These are phyloP conservation scores for Candida ovalis DNA, from an alignment of 805 yeast genomes.

Conservation along the genomic window DNA sequence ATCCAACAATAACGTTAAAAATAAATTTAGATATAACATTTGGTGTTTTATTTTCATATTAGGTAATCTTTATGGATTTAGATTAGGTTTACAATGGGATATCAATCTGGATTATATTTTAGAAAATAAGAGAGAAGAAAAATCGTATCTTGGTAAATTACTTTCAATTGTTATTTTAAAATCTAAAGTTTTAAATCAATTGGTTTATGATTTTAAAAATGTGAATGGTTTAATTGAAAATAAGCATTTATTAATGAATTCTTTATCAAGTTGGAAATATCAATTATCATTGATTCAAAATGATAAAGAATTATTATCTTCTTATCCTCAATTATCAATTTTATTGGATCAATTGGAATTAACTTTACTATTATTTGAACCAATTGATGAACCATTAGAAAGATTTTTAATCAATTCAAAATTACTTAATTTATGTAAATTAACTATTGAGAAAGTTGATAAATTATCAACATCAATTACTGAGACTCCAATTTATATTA, in stretches of 20 bases:
- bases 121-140: conserved; percentile 12
- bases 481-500: conserved; percentile 19
- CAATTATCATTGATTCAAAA: conserved; percentile 11
- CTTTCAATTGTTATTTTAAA: conserved; percentile 18
- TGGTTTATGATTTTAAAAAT: conserved; percentile 18
- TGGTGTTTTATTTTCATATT: conserved; percentile 27
- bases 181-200: conserved; percentile 19
- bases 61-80: conserved; percentile 25
- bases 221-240: conserved; percentile 11
- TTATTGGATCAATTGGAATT: conserved; percentile 17
- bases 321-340: conserved; percentile 3
- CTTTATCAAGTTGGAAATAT: conserved; percentile 24
- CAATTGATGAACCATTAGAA: conserved; percentile 8
- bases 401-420: conserved; percentile 7
- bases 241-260: conserved; percentile 15
- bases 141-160: conserved; percentile 16
- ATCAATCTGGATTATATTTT: conserved; percentile 15
- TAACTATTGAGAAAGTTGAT: conserved; percentile 4
- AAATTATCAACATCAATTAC: conserved; percentile 10
- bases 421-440: conserved; percentile 7
- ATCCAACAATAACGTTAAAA: conserved; percentile 9
- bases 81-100: conserved; percentile 27
- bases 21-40: conserved; percentile 19
- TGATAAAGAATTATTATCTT: not conserved
- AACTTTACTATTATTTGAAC: conserved; percentile 19